A percentile compares a stretch with the other conserved stretches of the same genome.
phyloP scores from a whole-genome alignment of 495 filamentous ascomycete species.

The Barbatosphaeria neglecta region DNA sequence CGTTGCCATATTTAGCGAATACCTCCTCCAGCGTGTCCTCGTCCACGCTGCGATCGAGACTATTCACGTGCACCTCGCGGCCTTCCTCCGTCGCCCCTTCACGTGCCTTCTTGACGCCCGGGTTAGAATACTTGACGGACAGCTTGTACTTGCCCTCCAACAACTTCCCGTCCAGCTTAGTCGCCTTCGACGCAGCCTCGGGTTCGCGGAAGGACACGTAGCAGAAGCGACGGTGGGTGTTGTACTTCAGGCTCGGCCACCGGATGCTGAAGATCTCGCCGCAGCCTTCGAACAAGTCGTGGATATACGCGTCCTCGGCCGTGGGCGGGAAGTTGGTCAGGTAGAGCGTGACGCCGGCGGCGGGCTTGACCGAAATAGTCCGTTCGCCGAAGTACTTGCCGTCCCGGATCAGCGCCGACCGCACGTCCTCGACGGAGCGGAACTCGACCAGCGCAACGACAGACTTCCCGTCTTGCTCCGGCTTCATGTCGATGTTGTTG shows the following conservation, averaged over 20 bases:
- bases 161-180: conserved; percentile 54
- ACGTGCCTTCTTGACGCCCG: conserved; percentile 62
- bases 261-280: conserved; percentile 79
- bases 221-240: conserved; percentile 82
- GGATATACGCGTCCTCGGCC: conserved; percentile 72
- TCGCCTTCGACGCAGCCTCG: conserved; percentile 52
- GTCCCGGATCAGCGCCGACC: conserved; percentile 67
- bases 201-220: conserved; percentile 75
- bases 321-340: conserved; percentile 84
- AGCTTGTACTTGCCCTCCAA: conserved; percentile 56
- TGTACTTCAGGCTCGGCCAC: conserved; percentile 80
- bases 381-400: conserved; percentile 61
- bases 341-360: conserved; percentile 66
- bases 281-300: conserved; percentile 58
- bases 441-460: conserved; percentile 76
- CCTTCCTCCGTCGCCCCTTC: conserved; percentile 73
- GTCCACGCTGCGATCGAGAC: conserved; percentile 52
- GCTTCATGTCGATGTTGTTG: conserved; percentile 56
- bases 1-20: conserved; percentile 63
- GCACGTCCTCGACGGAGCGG: conserved; percentile 62
- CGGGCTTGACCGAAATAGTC: conserved; percentile 60
- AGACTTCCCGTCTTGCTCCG: conserved; percentile 44
- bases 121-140: conserved; percentile 72
- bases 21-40: conserved; percentile 57
- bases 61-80: conserved; percentile 73